Evolutionary conservation across 1,284 basidiomycete genomes (phyloP).

Genomic region (Coniferiporia sulphurascens): DNA sequence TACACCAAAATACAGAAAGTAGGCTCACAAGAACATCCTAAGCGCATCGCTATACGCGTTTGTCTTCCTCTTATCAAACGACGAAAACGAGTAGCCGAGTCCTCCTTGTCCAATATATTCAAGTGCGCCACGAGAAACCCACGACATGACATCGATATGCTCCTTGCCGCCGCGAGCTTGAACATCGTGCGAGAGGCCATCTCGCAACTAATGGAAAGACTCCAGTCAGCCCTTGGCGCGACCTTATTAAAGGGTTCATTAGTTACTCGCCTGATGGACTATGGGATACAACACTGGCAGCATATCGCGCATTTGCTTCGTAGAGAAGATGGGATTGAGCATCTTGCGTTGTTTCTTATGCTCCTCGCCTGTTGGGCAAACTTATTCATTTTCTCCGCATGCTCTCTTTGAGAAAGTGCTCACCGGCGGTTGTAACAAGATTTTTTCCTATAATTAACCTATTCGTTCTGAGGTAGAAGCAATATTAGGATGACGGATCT

Average conservation of each 20-base stretch:
- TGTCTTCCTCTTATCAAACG: conserved; percentile 20
- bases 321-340: too few species aligned
- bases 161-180: conserved; percentile 17
- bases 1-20: not conserved
- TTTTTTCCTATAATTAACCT: conserved; percentile 19
- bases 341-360: conserved; percentile 27
- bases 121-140: conserved; percentile 32
- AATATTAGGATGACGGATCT: not conserved
- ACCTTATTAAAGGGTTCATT: not conserved
- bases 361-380: conserved; percentile 21
- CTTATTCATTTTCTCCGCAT: too few species aligned
- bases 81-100: conserved; percentile 33
- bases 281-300: conserved; percentile 28
- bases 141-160: conserved; percentile 30
- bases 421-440: conserved; percentile 22
- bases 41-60: too few species aligned
- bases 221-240: not conserved
- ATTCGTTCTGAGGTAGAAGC: not conserved
- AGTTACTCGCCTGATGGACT: conserved; percentile 22
- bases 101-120: conserved; percentile 34
- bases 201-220: conserved; percentile 20
- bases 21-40: conserved; percentile 6
- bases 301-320: conserved; percentile 26
- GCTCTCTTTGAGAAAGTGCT: too few species aligned
- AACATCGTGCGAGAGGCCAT: conserved; percentile 19